A percentile compares a stretch with the other conserved stretches of the same genome.
Conservation (phyloP, 2,329 filamentous ascomycete genomes). For the Scytalidium lignicola region DNA sequence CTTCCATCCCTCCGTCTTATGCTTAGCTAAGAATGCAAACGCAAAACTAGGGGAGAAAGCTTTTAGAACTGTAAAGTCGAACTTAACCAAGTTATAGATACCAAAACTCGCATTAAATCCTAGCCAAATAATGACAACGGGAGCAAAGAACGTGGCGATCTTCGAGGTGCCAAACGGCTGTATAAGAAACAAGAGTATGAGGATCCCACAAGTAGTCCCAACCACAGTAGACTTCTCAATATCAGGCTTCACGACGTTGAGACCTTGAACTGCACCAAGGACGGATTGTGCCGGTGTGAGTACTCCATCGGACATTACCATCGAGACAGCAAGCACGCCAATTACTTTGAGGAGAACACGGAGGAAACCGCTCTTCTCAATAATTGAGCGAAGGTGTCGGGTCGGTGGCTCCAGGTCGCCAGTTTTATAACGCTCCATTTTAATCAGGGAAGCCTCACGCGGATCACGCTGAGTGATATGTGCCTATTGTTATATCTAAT, state of each 20-base stretch:
- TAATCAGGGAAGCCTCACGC: slow-evolving; percentile 46
- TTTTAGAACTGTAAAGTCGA: slow-evolving; percentile 47
- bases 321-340: slow-evolving; percentile 59
- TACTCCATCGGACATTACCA: slow-evolving; percentile 61
- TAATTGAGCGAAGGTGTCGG: slow-evolving; percentile 45
- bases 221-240: slow-evolving; percentile 53
- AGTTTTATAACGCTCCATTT: slow-evolving; percentile 53
- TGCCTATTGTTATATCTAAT: slow-evolving; percentile 24
- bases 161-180: slow-evolving; percentile 61
- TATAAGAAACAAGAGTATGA: slow-evolving; percentile 56
- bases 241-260: slow-evolving; percentile 51
- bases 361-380: slow-evolving; percentile 52
- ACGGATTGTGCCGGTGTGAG: slow-evolving; percentile 66
- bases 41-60: slow-evolving; percentile 55
- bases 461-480: slow-evolving; percentile 57
- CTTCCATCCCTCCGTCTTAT: slow-evolving; percentile 54
- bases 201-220: slow-evolving; percentile 58
- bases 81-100: slow-evolving; percentile 53
- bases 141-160: slow-evolving; percentile 56
- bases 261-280: slow-evolving; percentile 60
- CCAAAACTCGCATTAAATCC: slow-evolving; percentile 57
- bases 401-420: slow-evolving; percentile 48
- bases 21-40: slow-evolving; percentile 53
- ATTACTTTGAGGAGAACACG: slow-evolving; percentile 54
- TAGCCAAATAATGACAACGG: slow-evolving; percentile 64